Percentiles rank a stretch among this genome's conserved stretches.
phyloP scores from a whole-genome alignment of 163 green algal genomes.

The Prototheca stagnorum region DNA sequence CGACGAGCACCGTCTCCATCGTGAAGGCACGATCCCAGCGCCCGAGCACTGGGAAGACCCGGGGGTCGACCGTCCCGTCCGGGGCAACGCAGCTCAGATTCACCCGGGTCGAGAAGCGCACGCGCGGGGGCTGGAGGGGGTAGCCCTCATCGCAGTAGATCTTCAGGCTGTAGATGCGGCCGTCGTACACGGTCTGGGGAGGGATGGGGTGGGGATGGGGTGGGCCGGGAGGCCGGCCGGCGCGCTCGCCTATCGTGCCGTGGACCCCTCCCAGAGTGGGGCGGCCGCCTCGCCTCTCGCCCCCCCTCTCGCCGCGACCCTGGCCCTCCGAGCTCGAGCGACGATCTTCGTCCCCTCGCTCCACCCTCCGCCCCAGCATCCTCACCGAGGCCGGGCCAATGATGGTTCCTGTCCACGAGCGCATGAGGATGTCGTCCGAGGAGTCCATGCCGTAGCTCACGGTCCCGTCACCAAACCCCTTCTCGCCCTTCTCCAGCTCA shows the following conservation, averaged over 20 bases:
- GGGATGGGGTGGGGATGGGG: too few species aligned
- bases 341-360: too few species aligned
- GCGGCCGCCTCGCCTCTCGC: too few species aligned
- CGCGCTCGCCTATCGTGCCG: too few species aligned
- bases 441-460: slow-evolving; percentile 94
- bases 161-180: slow-evolving; percentile 77
- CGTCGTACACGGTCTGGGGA: slow-evolving; percentile 66
- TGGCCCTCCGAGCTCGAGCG: too few species aligned
- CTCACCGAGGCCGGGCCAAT: too few species aligned
- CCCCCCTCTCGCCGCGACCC: too few species aligned
- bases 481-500: slow-evolving; percentile 96
- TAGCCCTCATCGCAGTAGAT: slow-evolving; percentile 74
- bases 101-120: slow-evolving; percentile 61
- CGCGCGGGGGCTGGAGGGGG: slow-evolving; percentile 47
- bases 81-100: slow-evolving; percentile 67
- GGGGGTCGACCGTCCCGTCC: slow-evolving; percentile 52
- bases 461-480: slow-evolving; percentile 88
- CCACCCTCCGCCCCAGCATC: too few species aligned
- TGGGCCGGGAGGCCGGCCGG: too few species aligned
- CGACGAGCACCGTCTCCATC: slow-evolving; percentile 59
- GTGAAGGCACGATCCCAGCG: slow-evolving; percentile 73
- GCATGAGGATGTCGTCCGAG: slow-evolving; percentile 83
- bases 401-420: slow-evolving; percentile 95
- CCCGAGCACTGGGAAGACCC: slow-evolving; percentile 52
- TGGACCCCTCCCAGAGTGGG: too few species aligned